phyloP scores from a whole-genome alignment of 164 flowering plant genomes.

The Sedum album region DNA sequence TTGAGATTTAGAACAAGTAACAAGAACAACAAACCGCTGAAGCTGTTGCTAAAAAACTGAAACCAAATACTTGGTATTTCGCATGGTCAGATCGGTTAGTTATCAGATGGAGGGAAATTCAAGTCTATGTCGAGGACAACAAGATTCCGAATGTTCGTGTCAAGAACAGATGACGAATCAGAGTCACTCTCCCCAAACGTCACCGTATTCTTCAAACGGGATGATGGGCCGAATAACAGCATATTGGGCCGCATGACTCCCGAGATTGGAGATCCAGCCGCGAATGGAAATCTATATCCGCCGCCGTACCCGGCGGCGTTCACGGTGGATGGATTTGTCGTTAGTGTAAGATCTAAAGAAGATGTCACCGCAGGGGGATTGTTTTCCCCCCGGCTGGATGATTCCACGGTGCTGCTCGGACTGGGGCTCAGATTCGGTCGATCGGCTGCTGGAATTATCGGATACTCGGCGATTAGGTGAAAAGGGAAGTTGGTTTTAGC shows the following conservation, averaged over 20 bases:
- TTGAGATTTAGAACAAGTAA: neutral
- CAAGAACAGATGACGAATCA: conserved; percentile 35
- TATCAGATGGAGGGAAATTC: conserved; percentile 20
- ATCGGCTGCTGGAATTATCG: neutral
- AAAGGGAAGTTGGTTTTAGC: conserved; percentile 44
- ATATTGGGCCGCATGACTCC: conserved; percentile 8
- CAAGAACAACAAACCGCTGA: neutral
- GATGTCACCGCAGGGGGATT: no score
- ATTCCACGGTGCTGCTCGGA: conserved; percentile 50
- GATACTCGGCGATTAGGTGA: conserved; percentile 10
- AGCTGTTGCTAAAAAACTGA: neutral
- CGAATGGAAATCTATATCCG: conserved; percentile 18
- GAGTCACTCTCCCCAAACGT: conserved; percentile 25
- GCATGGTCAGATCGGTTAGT: neutral
- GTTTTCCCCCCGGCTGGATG: conserved; percentile 25
- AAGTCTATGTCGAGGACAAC: conserved; percentile 19
- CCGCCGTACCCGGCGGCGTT: conserved; percentile 9
- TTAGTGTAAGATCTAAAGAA: no score
- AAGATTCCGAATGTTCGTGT: conserved; percentile 15
- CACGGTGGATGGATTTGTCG: neutral
- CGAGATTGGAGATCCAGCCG: conserved; percentile 1
- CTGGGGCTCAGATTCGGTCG: conserved; percentile 32
- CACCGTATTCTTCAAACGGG: conserved; percentile 10
- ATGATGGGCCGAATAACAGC: conserved; percentile 19
- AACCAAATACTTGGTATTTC: no score